Evolutionary conservation across 2,329 filamentous ascomycete species (phyloP).

Genomic region (Nemania serpens): DNA sequence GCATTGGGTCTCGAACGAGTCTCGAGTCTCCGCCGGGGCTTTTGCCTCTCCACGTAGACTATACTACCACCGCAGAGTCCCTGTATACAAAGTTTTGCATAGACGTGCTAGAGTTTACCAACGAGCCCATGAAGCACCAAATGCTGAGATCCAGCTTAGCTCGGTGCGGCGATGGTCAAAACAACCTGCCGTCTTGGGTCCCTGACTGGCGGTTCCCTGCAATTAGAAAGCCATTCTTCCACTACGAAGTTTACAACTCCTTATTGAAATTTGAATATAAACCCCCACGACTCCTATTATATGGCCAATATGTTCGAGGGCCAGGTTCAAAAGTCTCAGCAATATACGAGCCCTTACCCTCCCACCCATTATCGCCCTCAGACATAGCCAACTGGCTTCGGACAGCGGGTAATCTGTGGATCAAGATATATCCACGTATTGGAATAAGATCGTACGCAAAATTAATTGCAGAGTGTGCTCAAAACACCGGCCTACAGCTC

Average conservation of each 20-base stretch:
- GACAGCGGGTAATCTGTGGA: no score
- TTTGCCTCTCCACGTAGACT: background rate
- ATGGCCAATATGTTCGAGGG: no score
- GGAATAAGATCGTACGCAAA: no score
- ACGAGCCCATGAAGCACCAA: background rate
- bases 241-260: background rate
- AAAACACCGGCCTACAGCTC: no score
- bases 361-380: no score
- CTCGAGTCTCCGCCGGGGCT: background rate
- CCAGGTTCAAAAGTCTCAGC: no score
- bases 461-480: no score
- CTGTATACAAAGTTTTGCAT: background rate
- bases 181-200: slow-evolving; percentile 1
- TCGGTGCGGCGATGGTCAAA: background rate
- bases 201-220: slow-evolving; percentile 5
- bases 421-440: no score
- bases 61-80: background rate
- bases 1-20: background rate
- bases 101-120: background rate
- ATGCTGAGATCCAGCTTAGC: slow-evolving; percentile 2
- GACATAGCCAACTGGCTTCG: no score
- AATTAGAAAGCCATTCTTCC: background rate
- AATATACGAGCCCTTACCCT: no score
- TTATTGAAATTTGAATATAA: background rate
- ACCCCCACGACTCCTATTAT: background rate